phyloP scores from a whole-genome alignment of 176 grass and related monocot genomes.

The Oryza rufipogon region DNA sequence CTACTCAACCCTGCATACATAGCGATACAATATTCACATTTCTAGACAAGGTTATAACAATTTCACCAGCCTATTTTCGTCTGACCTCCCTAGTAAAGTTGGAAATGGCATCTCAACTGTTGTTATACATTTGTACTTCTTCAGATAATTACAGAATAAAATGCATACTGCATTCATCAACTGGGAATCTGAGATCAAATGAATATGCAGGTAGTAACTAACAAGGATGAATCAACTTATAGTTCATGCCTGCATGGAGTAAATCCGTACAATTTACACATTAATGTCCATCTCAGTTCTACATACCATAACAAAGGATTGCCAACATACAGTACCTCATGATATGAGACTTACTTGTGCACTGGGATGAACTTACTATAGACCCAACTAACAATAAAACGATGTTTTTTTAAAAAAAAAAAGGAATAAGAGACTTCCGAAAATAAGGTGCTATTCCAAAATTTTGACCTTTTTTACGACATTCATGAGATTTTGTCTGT shows the following conservation, averaged over 20 bases:
- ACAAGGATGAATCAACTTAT: not conserved
- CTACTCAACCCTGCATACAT: conserved; percentile 38
- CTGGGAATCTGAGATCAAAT: not conserved
- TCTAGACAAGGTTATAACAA: not conserved
- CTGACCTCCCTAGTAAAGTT: too few relatives aligned
- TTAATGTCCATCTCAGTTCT: not conserved
- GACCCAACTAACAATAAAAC: not conserved
- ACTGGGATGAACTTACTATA: not conserved
- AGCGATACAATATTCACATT: not conserved
- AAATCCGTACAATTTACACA: not conserved
- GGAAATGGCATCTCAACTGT: not conserved
- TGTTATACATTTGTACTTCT: not conserved
- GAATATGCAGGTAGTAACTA: not conserved
- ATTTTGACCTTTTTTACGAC: not conserved
- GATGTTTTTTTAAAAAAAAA: too few relatives aligned
- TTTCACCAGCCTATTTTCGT: too few relatives aligned
- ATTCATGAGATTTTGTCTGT: not conserved
- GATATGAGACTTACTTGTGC: not conserved
- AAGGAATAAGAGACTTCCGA: not conserved
- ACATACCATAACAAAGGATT: not conserved
- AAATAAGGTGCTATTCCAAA: not conserved
- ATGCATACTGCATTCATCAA: not conserved
- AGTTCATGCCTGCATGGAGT: not conserved
- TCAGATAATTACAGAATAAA: not conserved
- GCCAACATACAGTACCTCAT: not conserved